Evolutionary conservation across 202 grass and related monocot species (phyloP).

Genomic region (Bolboschoenoplectus hybrid): DNA sequence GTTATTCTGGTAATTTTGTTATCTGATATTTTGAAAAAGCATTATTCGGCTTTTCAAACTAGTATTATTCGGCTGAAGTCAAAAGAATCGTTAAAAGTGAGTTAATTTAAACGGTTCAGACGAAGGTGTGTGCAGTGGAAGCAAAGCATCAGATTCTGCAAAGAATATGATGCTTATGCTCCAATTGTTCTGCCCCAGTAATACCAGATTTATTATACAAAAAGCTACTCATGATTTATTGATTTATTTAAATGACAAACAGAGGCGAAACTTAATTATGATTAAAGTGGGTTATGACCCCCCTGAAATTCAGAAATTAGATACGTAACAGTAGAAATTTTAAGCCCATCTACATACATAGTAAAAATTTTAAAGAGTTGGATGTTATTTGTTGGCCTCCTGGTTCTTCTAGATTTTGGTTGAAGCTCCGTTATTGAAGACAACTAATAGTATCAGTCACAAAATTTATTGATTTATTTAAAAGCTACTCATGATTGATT

Average conservation of each 20-base stretch:
- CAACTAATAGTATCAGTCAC: no score
- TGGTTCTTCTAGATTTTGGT: no score
- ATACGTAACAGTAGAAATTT: no score
- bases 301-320: no score
- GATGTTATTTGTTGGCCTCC: no score
- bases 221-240: not conserved
- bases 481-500: no score
- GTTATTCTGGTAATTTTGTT: not conserved
- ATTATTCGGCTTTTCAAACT: not conserved
- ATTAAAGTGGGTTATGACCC: no score
- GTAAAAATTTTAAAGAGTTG: no score
- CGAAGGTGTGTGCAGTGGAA: not conserved
- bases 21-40: not conserved
- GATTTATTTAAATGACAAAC: not conserved
- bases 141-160: not conserved
- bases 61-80: not conserved
- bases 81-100: not conserved
- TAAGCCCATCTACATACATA: no score
- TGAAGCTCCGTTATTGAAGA: no score
- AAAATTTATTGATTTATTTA: no score
- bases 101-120: not conserved
- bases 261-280: no score
- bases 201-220: not conserved
- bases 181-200: not conserved
- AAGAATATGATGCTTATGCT: not conserved